Percentiles rank a stretch among this genome's conserved stretches.
These are phyloP conservation scores for Geotrichum klebahnii DNA, from an alignment of 1,139 yeast genomes.

Conservation along the genomic window DNA sequence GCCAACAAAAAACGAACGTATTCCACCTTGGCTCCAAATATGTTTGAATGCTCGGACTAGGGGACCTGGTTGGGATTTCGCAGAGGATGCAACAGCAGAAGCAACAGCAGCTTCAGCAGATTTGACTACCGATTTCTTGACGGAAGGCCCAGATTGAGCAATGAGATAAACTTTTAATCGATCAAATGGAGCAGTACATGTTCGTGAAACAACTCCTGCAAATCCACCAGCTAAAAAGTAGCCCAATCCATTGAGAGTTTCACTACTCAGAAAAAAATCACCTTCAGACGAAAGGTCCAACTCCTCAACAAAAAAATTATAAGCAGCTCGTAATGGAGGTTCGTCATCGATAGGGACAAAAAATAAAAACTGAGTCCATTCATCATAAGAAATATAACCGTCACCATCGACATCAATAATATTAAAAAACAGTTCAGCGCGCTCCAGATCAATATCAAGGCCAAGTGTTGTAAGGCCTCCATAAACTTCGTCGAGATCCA, in stretches of 20 bases:
- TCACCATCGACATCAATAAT: slow-evolving; percentile 58
- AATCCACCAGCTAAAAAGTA: slow-evolving; percentile 91
- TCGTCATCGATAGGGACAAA: slow-evolving; percentile 67
- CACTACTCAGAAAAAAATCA: slow-evolving; percentile 79
- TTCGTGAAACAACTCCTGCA: slow-evolving; percentile 94
- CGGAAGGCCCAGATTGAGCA: slow-evolving; percentile 67
- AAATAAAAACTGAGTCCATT: slow-evolving; percentile 76
- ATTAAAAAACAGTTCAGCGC: slow-evolving; percentile 56
- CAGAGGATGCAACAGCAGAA: slow-evolving; percentile 28
- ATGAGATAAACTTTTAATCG: slow-evolving; percentile 87
- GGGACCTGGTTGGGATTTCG: slow-evolving; percentile 25
- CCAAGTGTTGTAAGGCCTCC: slow-evolving; percentile 55
- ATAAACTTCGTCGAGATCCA: slow-evolving; percentile 62
- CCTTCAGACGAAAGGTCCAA: slow-evolving; percentile 84
- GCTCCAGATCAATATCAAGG: slow-evolving; percentile 52
- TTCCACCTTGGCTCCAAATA: slow-evolving; percentile 83
- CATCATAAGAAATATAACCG: slow-evolving; percentile 75
- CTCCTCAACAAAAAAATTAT: slow-evolving; percentile 73
- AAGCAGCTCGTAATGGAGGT: slow-evolving; percentile 75
- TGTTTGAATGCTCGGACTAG: slow-evolving; percentile 58
- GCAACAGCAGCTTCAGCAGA: slow-evolving; percentile 36
- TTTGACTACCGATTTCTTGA: slow-evolving; percentile 20
- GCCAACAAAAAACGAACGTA: slow-evolving; percentile 85
- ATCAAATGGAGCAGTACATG: slow-evolving; percentile 96
- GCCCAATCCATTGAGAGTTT: slow-evolving; percentile 77